Evolutionary conservation across 441 rosid species (phyloP).

Genomic region (Metrosideros polymorpha): DNA sequence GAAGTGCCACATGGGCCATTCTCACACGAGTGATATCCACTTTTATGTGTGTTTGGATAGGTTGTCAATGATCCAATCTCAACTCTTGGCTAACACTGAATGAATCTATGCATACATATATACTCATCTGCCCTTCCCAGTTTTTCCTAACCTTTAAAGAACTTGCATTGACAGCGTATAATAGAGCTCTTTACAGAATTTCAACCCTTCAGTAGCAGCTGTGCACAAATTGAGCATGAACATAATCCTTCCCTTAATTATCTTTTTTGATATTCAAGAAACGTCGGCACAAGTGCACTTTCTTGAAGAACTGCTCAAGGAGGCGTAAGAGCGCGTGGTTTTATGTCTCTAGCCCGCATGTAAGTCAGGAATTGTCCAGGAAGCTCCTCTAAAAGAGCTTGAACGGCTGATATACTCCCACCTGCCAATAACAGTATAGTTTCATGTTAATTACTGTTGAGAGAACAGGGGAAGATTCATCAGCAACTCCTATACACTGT

Average conservation of each 20-base stretch:
- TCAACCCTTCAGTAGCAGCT: background rate
- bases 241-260: background rate
- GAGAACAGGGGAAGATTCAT: background rate
- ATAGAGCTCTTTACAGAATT: background rate
- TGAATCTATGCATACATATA: background rate
- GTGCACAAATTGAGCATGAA: background rate
- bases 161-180: background rate
- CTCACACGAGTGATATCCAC: background rate
- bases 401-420: conserved; percentile 54
- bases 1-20: background rate
- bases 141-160: background rate
- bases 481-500: background rate
- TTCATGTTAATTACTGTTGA: background rate
- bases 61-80: background rate
- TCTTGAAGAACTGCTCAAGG: background rate
- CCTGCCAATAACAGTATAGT: conserved; percentile 23
- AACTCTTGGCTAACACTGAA: background rate
- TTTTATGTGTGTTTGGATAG: background rate
- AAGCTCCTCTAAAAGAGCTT: conserved; percentile 67
- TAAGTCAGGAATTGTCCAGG: conserved; percentile 73
- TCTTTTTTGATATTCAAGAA: background rate
- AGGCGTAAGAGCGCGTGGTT: conserved; percentile 20
- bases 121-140: background rate
- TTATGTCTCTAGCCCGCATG: conserved; percentile 45
- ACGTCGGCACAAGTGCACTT: background rate